phyloP scores from a whole-genome alignment of 352 stramenopile genomes.

The Pelagophyceae sp. region DNA sequence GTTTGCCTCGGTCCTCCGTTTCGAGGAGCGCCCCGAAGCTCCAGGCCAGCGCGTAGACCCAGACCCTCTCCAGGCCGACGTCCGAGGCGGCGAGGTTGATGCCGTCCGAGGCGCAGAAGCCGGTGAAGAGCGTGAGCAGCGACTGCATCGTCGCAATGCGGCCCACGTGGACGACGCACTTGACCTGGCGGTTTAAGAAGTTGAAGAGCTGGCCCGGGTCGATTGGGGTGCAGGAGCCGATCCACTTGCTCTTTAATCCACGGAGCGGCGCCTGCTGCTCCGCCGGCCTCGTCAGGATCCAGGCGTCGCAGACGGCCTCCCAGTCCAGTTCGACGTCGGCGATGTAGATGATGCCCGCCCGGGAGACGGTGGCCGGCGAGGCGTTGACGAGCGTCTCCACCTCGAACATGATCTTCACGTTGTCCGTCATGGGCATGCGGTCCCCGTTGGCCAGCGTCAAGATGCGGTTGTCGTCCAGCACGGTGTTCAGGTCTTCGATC shows the following conservation, averaged over 20 bases:
- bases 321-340: conserved; percentile 94
- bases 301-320: conserved; percentile 87
- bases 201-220: conserved; percentile 89
- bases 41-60: conserved; percentile 91
- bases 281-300: conserved; percentile 78
- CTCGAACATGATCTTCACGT: conserved; percentile 89
- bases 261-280: conserved; percentile 74
- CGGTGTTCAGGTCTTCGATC: conserved; percentile 96
- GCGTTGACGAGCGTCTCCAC: conserved; percentile 92
- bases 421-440: conserved; percentile 94
- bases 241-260: conserved; percentile 87
- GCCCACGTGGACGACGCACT: conserved; percentile 82
- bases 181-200: conserved; percentile 84
- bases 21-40: conserved; percentile 88
- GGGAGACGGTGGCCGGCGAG: conserved; percentile 88
- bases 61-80: conserved; percentile 78
- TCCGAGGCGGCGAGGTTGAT: background rate
- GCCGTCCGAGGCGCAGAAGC: conserved; percentile 21
- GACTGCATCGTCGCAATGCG: conserved; percentile 69
- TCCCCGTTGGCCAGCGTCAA: conserved; percentile 92
- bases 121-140: conserved; percentile 74
- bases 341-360: conserved; percentile 94
- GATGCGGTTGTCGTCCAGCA: conserved; percentile 96
- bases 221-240: conserved; percentile 81
- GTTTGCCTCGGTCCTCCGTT: conserved; percentile 85